Base-by-base conservation (phyloP, 495 filamentous ascomycete genomes). In the Penicillium chermesinum region DNA sequence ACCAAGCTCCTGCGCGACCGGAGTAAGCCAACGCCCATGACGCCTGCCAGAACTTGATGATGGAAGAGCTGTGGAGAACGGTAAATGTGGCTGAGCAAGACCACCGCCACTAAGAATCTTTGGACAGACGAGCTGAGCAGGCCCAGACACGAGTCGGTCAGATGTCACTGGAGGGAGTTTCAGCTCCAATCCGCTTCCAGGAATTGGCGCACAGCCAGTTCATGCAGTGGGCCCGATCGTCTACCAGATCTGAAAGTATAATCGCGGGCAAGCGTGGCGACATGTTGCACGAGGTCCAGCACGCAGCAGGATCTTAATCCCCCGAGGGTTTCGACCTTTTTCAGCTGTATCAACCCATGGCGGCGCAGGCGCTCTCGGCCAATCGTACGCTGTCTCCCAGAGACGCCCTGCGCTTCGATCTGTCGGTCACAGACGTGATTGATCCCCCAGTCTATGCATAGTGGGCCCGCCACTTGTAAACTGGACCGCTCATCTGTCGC, bases 401-500 rank as follows among this genome's bases (percentile, higher is more conserved):
- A 45, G 47, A 41, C 27, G 44, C 38, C 46, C 21, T 46, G n/a
- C 49, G 30, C 21, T 33, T 27, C 34, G 18, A 38, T 15, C 20
- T 40, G 16, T 22, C 49, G 52, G 48, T 58, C 61, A 63, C 58
- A 54, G 54, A 54, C 20, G 62, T 55, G 58, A 58, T 62, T 62
- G 54, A 59, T 57, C 16, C 17, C 22, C 58, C 63, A 48, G 48
- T 48, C 48, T 49, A 64, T 64, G 66, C 61, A 66, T 60, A 52
- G 41, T 58, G 25, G 61, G 62, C 62, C 57, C 67, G 64, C 67
- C 64, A 69, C 62, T 71, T 63, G 49, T 57, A 52, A 67, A 64
- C 55, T 65, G 64, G 64, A 42, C 60, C 49, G 52, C 60, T 44
- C 45, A 48, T 48, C 49, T 41, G 45, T 53, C 46, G 44, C 40